Evolutionary conservation across 371 early-diverging fungal species (phyloP).

Genomic region (Mucor lusitanicus): DNA sequence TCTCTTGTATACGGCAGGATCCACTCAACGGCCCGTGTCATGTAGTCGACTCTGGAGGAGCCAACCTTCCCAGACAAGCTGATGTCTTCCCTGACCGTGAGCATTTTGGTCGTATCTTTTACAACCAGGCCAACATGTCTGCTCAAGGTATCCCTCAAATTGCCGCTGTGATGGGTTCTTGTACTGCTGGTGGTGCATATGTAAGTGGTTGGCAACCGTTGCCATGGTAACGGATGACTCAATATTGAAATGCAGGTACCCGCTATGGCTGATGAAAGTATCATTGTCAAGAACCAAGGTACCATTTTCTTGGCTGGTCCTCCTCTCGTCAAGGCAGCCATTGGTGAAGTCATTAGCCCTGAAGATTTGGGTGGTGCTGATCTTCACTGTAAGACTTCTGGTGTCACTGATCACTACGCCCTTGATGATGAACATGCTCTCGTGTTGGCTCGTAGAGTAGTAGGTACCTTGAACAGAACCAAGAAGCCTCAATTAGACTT

Average conservation of each 20-base stretch:
- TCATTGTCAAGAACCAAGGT: slow-evolving; percentile 95
- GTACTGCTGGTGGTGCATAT: slow-evolving; percentile 99
- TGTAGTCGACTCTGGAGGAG: slow-evolving; percentile 95
- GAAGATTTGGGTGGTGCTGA: slow-evolving; percentile 98
- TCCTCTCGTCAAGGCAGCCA: slow-evolving; percentile 96
- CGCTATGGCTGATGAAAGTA: slow-evolving; percentile 98
- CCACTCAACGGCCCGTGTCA: background rate
- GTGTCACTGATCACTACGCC: slow-evolving; percentile 96
- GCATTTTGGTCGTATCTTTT: slow-evolving; percentile 98
- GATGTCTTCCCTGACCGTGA: slow-evolving; percentile 98
- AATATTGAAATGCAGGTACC: slow-evolving; percentile 52
- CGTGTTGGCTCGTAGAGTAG: slow-evolving; percentile 82
- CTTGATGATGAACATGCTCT: slow-evolving; percentile 92
- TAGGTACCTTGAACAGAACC: slow-evolving; percentile 81
- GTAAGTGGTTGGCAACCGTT: slow-evolving; percentile 21
- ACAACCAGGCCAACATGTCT: slow-evolving; percentile 92
- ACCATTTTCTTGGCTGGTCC: slow-evolving; percentile 98
- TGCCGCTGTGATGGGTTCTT: slow-evolving; percentile 96
- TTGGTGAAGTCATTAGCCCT: slow-evolving; percentile 93
- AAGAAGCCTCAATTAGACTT: slow-evolving; percentile 62
- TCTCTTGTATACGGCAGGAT: background rate
- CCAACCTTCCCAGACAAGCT: slow-evolving; percentile 93
- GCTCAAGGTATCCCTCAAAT: slow-evolving; percentile 91
- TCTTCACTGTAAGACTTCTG: slow-evolving; percentile 93
- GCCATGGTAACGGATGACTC: background rate